phyloP scores from a whole-genome alignment of 345 rosid genomes.

The Citrus inodora region DNA sequence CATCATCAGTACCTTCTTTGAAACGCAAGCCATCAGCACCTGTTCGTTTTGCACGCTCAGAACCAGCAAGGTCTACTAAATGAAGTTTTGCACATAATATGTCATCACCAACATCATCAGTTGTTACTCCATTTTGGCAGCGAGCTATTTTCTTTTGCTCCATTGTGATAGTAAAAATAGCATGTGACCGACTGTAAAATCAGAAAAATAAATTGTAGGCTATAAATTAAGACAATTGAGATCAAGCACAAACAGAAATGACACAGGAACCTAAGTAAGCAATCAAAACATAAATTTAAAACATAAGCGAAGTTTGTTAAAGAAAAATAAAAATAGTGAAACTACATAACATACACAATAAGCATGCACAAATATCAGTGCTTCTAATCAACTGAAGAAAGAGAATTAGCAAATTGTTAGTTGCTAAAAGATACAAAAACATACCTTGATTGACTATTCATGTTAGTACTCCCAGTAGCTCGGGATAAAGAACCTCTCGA shows the following conservation, averaged over 20 bases:
- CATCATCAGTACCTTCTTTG: slow-evolving; percentile 73
- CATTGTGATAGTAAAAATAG: slow-evolving; percentile 87
- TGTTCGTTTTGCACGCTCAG: slow-evolving; percentile 94
- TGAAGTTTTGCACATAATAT: slow-evolving; percentile 89
- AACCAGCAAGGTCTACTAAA: slow-evolving; percentile 92
- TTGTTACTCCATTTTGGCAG: slow-evolving; percentile 24
- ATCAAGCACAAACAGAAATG: not conserved
- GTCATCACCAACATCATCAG: slow-evolving; percentile 66
- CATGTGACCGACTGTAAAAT: slow-evolving; percentile 84
- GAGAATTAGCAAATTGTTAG: not conserved
- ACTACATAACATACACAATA: not conserved
- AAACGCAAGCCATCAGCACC: slow-evolving; percentile 96
- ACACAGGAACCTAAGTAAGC: not conserved
- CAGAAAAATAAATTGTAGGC: not conserved
- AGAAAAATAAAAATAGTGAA: not conserved
- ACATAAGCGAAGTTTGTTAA: not conserved
- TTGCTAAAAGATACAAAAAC: not conserved
- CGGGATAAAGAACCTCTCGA: slow-evolving; percentile 78
- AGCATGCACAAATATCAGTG: not conserved
- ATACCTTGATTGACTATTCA: slow-evolving; percentile 98
- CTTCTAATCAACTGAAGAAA: not conserved
- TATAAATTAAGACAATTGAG: not conserved
- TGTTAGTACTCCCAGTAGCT: slow-evolving; percentile 95
- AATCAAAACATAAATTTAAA: not conserved
- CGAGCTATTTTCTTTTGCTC: slow-evolving; percentile 77